Conservation (phyloP, 768 basidiomycete genomes). For the Hygrocybe punicea region DNA sequence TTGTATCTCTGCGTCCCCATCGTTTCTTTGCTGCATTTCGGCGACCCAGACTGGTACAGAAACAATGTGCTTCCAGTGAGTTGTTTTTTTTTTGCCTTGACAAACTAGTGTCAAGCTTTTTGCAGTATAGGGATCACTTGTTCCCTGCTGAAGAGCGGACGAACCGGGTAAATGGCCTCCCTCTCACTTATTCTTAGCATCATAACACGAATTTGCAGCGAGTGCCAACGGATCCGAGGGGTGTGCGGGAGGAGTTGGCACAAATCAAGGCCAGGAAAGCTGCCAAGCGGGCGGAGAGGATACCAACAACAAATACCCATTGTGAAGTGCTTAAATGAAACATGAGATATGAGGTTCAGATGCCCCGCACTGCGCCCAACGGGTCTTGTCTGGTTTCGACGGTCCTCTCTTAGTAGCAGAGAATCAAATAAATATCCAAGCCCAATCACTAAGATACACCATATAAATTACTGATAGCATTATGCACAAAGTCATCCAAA, state of each 20-base stretch:
- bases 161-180: conserved; percentile 38
- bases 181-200: neutral
- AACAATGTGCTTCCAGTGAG: conserved; percentile 69
- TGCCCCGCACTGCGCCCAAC: too few species aligned
- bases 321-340: too few species aligned
- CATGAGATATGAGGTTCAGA: too few species aligned
- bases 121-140: conserved; percentile 67
- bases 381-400: too few species aligned
- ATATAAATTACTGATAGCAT: too few species aligned
- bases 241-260: conserved; percentile 65
- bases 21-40: conserved; percentile 75
- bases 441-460: too few species aligned
- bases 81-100: neutral
- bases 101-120: neutral
- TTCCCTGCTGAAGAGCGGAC: conserved; percentile 55
- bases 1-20: conserved; percentile 85
- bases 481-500: too few species aligned
- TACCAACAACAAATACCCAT: too few species aligned
- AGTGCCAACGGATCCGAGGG: conserved; percentile 63
- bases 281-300: too few species aligned
- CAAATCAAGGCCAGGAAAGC: conserved; percentile 62
- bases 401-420: too few species aligned
- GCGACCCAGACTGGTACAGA: conserved; percentile 85
- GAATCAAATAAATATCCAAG: too few species aligned
- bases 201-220: conserved; percentile 34